Evolutionary conservation across 345 rosid genomes (phyloP).

Genomic region (Pistacia vera): DNA sequence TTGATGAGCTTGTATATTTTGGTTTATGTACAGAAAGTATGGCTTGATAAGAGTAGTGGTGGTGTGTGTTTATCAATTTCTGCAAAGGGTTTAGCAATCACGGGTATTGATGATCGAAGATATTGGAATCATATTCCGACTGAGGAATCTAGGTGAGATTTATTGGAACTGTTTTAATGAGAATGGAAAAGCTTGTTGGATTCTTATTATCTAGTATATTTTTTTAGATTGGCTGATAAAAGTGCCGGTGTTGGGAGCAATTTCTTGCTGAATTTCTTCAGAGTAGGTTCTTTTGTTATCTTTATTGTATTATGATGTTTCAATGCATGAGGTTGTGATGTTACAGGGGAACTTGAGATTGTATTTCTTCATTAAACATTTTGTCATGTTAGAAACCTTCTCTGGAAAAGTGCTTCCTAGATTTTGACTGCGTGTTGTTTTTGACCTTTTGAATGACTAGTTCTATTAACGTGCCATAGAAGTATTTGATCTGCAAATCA

Average conservation of each 20-base stretch:
- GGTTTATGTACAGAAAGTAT: constrained; percentile 60
- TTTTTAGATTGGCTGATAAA: constrained; percentile 30
- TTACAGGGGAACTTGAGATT: not conserved
- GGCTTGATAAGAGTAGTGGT: constrained; percentile 78
- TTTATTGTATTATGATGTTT: not conserved
- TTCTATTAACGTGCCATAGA: not conserved
- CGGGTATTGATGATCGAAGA: constrained; percentile 92
- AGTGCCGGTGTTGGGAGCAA: constrained; percentile 20
- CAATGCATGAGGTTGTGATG: not conserved
- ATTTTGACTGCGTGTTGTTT: constrained; percentile 14
- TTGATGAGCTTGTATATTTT: constrained; percentile 19
- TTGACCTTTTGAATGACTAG: not conserved
- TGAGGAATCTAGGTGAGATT: constrained; percentile 84
- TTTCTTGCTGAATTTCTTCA: constrained; percentile 5
- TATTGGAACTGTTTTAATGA: not conserved
- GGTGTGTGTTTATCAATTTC: constrained; percentile 69
- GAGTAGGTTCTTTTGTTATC: constrained; percentile 23
- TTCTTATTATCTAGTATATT: constrained; percentile 22
- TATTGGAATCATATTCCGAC: constrained; percentile 85
- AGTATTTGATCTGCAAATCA: not conserved
- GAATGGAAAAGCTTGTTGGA: constrained; percentile 20
- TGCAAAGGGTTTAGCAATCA: constrained; percentile 67
- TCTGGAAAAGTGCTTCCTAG: not conserved
- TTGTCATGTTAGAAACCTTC: constrained; percentile 3
- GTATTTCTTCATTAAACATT: not conserved